These are phyloP conservation scores for Verticillium alfalfae DNA, from an alignment of 2,329 filamentous ascomycete species.

Conservation along the genomic window DNA sequence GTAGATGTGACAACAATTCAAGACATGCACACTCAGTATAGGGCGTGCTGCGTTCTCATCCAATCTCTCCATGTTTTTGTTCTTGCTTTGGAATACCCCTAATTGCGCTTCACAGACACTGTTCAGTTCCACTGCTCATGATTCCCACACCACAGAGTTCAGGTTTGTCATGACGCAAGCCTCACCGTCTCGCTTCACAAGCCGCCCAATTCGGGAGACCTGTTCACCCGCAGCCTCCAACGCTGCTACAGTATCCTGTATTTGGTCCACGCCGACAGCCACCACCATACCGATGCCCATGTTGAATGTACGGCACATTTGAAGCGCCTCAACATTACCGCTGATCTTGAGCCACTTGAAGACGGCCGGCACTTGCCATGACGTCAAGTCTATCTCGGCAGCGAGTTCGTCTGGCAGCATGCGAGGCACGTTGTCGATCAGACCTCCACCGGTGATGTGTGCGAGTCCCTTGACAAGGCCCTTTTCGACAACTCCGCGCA, in stretches of 20 bases:
- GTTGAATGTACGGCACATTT: conserved; percentile 94
- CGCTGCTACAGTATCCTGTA: conserved; percentile 50
- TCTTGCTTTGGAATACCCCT: background rate
- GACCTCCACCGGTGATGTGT: conserved; percentile 92
- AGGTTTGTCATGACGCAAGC: background rate
- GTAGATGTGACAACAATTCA: no score
- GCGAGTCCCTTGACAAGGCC: conserved; percentile 82
- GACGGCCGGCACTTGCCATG: conserved; percentile 72
- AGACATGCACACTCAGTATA: background rate
- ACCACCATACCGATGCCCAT: conserved; percentile 92
- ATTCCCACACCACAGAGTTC: background rate
- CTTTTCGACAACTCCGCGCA: conserved; percentile 61
- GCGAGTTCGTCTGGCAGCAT: conserved; percentile 78
- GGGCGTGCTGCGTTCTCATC: no score
- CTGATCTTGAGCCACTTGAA: conserved; percentile 79
- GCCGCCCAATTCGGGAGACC: conserved; percentile 68
- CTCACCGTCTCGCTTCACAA: conserved; percentile 55
- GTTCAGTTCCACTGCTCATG: background rate
- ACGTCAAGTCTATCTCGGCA: conserved; percentile 71
- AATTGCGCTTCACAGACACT: no score
- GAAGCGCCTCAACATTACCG: conserved; percentile 64
- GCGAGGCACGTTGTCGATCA: conserved; percentile 89
- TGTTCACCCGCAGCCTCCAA: conserved; percentile 67
- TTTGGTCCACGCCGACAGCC: conserved; percentile 65
- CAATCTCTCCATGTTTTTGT: background rate